Evolutionary conservation across 768 basidiomycete genomes (phyloP), one percentile per base, ranked within the genome.

Genomic region (Pulveroboletus sp.): DNA sequence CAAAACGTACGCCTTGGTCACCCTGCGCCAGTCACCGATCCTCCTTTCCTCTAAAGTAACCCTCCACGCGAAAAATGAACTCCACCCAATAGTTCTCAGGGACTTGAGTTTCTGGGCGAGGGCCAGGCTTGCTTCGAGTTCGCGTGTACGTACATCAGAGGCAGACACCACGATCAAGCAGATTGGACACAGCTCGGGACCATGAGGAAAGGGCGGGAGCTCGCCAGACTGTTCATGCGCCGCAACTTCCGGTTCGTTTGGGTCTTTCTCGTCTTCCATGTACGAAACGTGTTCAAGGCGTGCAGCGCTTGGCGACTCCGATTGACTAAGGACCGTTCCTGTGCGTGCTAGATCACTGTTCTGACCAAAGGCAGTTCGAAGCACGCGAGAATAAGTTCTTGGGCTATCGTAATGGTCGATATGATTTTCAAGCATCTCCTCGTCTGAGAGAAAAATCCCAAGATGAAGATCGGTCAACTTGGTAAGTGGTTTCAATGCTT

Each of bases 391-490:
- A 46, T 68, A 57, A 2, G 50, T 45, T 35, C 40, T 38, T n/a
- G 62, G 60, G 8, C 55, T 60, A 24, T 65, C 62, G 47, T 62
- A 61, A 37, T 64, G 62, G 11, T 63, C 58, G 50, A 69, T 63
- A 49, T 82, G 81, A 35, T 63, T 57, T 47, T 75, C 70, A 17
- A 84, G 62, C 48, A 83, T 63, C 34, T 67, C 67, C 23, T 77
- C 74, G 44, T 77, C 72, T 0, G 84, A 86, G 17, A 87, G 76
- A 58, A 80, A 82, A 40, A 86, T 68, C 1, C 85, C 85, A 19
- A 87, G 68, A 55, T 78, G 77, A 14, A 87, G 71, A 49, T 76
- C 63, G 14, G 68, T 62, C 10, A 86, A 71, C 11, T 70, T 68
- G 40, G 59, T 65, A 11, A 86, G 71, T 16, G 78, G 69, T 53